Evolutionary conservation across 768 basidiomycete genomes (phyloP).

Genomic region (Pisolithus albus): DNA sequence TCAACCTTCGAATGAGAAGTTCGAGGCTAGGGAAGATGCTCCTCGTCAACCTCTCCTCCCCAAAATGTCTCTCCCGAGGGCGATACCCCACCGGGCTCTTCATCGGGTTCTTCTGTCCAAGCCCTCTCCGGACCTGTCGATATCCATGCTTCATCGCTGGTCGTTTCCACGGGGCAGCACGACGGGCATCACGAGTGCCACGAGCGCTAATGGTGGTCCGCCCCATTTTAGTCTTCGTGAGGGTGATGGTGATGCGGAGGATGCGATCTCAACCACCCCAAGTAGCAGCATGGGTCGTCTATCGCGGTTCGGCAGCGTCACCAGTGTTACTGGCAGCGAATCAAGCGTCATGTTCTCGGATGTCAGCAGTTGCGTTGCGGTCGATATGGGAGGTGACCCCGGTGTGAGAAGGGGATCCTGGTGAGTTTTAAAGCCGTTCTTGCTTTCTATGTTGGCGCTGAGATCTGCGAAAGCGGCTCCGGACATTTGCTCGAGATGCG

Average conservation of each 20-base stretch:
- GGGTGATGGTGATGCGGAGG: conserved; percentile 47
- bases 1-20: too few species aligned
- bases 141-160: conserved; percentile 33
- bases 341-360: conserved; percentile 48
- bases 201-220: background rate
- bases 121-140: conserved; percentile 40
- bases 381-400: conserved; percentile 24
- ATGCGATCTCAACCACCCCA: conserved; percentile 29
- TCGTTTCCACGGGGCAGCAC: conserved; percentile 32
- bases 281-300: conserved; percentile 33
- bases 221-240: conserved; percentile 10
- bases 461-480: conserved; percentile 18
- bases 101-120: conserved; percentile 1
- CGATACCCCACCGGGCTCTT: conserved; percentile 15
- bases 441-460: conserved; percentile 4
- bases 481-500: conserved; percentile 24
- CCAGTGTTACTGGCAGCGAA: conserved; percentile 54
- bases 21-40: too few species aligned
- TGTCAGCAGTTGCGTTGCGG: conserved; percentile 30
- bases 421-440: conserved; percentile 10
- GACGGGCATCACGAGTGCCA: background rate
- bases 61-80: conserved; percentile 45
- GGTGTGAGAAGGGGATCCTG: conserved; percentile 30
- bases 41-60: conserved; percentile 36
- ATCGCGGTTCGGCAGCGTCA: conserved; percentile 56